phyloP scores from a whole-genome alignment of 495 filamentous ascomycete genomes.

The Tuber aestivum region DNA sequence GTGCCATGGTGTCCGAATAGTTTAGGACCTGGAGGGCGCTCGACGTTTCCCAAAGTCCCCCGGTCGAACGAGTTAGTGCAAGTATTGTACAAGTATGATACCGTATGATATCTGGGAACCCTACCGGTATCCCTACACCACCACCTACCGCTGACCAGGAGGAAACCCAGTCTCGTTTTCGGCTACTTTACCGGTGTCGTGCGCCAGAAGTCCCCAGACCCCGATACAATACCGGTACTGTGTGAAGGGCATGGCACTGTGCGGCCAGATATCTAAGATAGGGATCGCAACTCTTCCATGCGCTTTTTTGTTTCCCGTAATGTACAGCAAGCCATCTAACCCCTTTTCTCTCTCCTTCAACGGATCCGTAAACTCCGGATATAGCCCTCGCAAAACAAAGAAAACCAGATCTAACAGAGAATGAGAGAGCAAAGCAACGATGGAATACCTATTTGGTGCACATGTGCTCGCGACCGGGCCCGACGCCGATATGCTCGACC shows the following conservation, averaged over 20 bases:
- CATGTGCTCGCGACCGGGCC: conserved; percentile 60
- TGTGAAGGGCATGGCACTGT: background rate
- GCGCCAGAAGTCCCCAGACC: background rate
- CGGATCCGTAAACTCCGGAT: conserved; percentile 5
- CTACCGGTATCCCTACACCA: too few species aligned
- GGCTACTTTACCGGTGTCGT: too few species aligned
- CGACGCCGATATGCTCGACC: conserved; percentile 73
- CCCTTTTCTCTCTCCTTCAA: background rate
- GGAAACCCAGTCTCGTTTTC: too few species aligned
- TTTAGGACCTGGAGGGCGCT: too few species aligned
- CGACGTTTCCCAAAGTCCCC: background rate
- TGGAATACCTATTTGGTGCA: conserved; percentile 24
- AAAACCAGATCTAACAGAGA: background rate
- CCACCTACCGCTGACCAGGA: too few species aligned
- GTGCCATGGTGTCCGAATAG: too few species aligned
- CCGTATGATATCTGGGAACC: too few species aligned
- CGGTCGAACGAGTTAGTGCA: too few species aligned
- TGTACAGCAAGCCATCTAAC: background rate
- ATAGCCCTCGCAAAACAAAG: conserved; percentile 1
- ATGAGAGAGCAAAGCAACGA: background rate
- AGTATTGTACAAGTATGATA: too few species aligned
- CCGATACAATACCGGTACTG: background rate
- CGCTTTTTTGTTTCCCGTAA: background rate
- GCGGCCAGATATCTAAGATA: background rate
- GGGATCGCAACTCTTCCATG: background rate